Conservation (phyloP, 2,329 filamentous ascomycete genomes). For the Fusarium algeriense region DNA sequence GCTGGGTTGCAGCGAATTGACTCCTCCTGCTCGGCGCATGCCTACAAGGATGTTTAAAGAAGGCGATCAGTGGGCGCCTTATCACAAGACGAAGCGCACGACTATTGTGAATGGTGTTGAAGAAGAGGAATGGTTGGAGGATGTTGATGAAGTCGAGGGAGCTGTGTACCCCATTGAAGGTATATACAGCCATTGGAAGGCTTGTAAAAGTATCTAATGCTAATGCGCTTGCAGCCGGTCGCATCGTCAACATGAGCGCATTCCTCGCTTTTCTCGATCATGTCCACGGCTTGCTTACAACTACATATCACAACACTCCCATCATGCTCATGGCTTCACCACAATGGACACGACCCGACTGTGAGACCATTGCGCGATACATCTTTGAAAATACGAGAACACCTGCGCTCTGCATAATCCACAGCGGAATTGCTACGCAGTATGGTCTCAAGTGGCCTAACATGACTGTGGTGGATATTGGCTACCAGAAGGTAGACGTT, state of each 20-base stretch:
- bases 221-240: constrained; percentile 68
- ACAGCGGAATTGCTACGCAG: constrained; percentile 87
- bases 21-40: constrained; percentile 86
- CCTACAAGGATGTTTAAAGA: constrained; percentile 96
- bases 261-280: constrained; percentile 95
- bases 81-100: constrained; percentile 77
- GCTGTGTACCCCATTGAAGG: constrained; percentile 87
- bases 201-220: background rate
- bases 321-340: constrained; percentile 92
- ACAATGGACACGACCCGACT: constrained; percentile 88
- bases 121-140: constrained; percentile 85
- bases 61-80: constrained; percentile 80
- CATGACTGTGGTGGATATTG: constrained; percentile 91
- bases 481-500: constrained; percentile 91
- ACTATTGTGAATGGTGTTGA: constrained; percentile 62
- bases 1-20: constrained; percentile 90
- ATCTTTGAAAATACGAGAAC: constrained; percentile 98
- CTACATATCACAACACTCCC: constrained; percentile 95
- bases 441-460: constrained; percentile 82
- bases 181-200: constrained; percentile 47
- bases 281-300: constrained; percentile 88
- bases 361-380: constrained; percentile 90
- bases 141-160: constrained; percentile 86
- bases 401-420: constrained; percentile 89
- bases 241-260: constrained; percentile 89